Conservation (phyloP, 768 basidiomycete genomes). For the Lactarius pseudohatsudake region DNA sequence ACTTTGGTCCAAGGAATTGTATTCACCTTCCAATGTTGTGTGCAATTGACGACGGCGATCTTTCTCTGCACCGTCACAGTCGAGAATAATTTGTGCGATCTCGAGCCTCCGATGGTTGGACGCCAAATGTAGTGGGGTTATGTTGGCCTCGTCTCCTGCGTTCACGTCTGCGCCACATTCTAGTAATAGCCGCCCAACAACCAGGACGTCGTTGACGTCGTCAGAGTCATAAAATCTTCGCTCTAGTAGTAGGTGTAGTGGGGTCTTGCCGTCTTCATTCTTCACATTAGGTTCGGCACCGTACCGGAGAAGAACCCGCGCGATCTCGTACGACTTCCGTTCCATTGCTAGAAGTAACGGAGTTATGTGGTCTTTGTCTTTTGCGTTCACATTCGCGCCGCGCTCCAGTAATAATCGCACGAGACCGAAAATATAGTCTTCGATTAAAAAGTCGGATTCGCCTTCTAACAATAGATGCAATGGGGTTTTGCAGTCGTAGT, state of each 20-base stretch:
- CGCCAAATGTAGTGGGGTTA: not conserved
- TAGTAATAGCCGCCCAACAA: not conserved
- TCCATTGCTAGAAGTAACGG: no score
- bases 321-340: no score
- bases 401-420: no score
- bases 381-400: no score
- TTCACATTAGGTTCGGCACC: not conserved
- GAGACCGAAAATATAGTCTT: not conserved
- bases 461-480: not conserved
- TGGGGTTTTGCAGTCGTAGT: not conserved
- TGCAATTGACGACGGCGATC: not conserved
- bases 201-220: not conserved
- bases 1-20: not conserved
- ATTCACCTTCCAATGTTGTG: not conserved
- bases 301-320: no score
- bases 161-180: not conserved
- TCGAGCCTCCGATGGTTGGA: not conserved
- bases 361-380: no score
- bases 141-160: no score
- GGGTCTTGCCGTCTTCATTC: no score
- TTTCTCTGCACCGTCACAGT: not conserved
- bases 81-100: not conserved
- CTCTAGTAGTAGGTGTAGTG: not conserved
- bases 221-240: not conserved
- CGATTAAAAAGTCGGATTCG: not conserved